Percentiles rank a stretch among this genome's conserved stretches.
Evolutionary conservation across 2,329 filamentous ascomycete species (phyloP).

Genomic region (Arthrocladium fulminans): DNA sequence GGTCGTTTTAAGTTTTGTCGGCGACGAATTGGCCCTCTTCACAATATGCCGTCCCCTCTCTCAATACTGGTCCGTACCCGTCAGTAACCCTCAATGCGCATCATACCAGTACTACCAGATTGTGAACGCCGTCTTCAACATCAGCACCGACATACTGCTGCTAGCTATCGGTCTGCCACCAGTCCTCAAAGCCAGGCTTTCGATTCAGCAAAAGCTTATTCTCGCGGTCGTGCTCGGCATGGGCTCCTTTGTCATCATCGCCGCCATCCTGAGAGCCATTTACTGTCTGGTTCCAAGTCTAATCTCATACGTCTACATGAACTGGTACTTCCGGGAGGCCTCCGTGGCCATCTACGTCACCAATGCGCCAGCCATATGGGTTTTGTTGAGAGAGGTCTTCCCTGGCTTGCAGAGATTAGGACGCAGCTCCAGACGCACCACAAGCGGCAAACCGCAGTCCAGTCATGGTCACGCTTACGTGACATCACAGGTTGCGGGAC

Average conservation of each 20-base stretch:
- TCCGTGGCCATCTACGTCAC: slow-evolving; percentile 41
- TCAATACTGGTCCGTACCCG: slow-evolving; percentile 43
- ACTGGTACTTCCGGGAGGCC: slow-evolving; percentile 42
- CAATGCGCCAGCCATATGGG: slow-evolving; percentile 45
- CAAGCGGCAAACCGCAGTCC: neutral
- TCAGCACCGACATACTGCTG: slow-evolving; percentile 37
- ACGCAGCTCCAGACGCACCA: slow-evolving; percentile 2
- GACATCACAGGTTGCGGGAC: neutral
- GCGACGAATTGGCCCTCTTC: slow-evolving; percentile 43
- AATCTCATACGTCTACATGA: slow-evolving; percentile 32
- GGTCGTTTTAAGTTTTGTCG: slow-evolving; percentile 38
- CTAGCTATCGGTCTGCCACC: slow-evolving; percentile 37
- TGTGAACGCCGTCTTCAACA: slow-evolving; percentile 39
- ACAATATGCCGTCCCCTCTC: slow-evolving; percentile 43
- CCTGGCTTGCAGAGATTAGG: slow-evolving; percentile 15
- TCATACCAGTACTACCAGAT: slow-evolving; percentile 39
- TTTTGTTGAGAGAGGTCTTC: slow-evolving; percentile 42
- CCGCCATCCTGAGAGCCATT: slow-evolving; percentile 43
- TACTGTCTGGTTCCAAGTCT: slow-evolving; percentile 36
- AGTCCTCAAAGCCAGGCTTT: slow-evolving; percentile 33
- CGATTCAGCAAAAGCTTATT: slow-evolving; percentile 36
- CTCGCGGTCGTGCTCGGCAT: slow-evolving; percentile 36
- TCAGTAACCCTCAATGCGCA: slow-evolving; percentile 32
- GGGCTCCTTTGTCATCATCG: slow-evolving; percentile 40
- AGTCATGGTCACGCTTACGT: neutral